Evolutionary conservation across 2,329 filamentous ascomycete species (phyloP), one percentile per base, ranked within the genome.

Genomic region (Didymella exigua): DNA sequence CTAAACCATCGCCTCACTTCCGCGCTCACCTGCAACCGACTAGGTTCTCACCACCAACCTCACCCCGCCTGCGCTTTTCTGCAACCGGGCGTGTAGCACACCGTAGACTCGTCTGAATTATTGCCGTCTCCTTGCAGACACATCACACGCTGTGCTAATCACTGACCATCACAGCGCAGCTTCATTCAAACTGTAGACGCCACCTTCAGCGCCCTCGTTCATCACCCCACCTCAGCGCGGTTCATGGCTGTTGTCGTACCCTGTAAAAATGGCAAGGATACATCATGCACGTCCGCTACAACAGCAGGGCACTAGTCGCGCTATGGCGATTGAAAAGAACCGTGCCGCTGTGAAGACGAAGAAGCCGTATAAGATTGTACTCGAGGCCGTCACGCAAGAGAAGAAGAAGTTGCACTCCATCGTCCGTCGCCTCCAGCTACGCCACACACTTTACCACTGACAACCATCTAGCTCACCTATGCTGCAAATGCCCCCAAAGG

Each of bases 401-500:
- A 86, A 86, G 73, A 85, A 82, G 67, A 86, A 84, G 65, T 77
- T 86, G 41, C 78, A 81, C 48, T 81, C 82, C 56, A 68, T 74
- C 50, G 78, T 80, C 63, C 64, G 77, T 78, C 58, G 37, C 49
- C 60, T 31, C 48, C 36, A 21, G 41, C 37, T 26, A 56, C 41
- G 18, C 34, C 16, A 59, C 34, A 36, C 33, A 45, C 48, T 19
- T 49, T 26, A 40, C 18, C 60, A 69, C 73, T 78, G 67, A 80
- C 74, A 54, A 58, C 49, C 26, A 30, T 33, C 46, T 70, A 86
- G 84, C 78, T 83, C 37, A 81, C 81, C 18, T 85, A 84, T 61
- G 77, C 80, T 55, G 74, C 77, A n/a, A 76, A 80, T 60, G 77
- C 85, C 19, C 84, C 84, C 9, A 71, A 73, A 42, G 85, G 84